These are phyloP conservation scores for Podaxis sp. DNA, from an alignment of 768 basidiomycete genomes.

Conservation along the genomic window DNA sequence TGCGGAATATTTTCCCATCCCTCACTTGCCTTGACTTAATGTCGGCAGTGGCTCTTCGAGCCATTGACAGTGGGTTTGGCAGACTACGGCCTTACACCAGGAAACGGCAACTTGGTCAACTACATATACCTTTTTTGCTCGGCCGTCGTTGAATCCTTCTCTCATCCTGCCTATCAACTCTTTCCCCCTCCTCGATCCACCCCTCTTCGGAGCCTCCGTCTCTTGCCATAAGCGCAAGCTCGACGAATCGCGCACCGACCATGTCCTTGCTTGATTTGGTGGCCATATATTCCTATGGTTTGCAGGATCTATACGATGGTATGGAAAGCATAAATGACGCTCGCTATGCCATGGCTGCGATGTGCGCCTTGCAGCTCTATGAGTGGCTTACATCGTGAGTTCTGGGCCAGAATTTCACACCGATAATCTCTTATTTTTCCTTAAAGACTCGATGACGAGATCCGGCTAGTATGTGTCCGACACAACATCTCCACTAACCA, in stretches of 20 bases:
- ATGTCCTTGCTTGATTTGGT: background rate
- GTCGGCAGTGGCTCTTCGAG: background rate
- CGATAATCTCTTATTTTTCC: background rate
- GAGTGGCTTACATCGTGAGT: constrained; percentile 38
- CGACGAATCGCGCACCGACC: background rate
- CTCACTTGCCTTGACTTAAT: background rate
- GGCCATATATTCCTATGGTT: background rate
- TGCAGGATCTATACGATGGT: background rate
- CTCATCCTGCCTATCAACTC: background rate
- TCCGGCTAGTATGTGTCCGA: constrained; percentile 29
- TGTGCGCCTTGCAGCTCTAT: constrained; percentile 21
- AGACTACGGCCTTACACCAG: background rate
- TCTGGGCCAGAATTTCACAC: background rate
- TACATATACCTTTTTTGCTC: background rate
- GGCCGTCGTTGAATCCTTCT: background rate
- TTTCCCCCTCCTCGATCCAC: background rate
- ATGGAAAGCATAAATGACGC: background rate
- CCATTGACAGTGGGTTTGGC: background rate
- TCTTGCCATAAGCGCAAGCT: background rate
- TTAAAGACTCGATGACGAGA: constrained; percentile 28
- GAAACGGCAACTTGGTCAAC: background rate
- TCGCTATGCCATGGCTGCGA: constrained; percentile 2
- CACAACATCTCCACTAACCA: background rate
- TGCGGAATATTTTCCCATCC: constrained; percentile 3
- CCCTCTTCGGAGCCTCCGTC: background rate